Evolutionary conservation across 2,329 filamentous ascomycete species (phyloP), one percentile per base, ranked within the genome.

Genomic region (Epichloe sylvatica): DNA sequence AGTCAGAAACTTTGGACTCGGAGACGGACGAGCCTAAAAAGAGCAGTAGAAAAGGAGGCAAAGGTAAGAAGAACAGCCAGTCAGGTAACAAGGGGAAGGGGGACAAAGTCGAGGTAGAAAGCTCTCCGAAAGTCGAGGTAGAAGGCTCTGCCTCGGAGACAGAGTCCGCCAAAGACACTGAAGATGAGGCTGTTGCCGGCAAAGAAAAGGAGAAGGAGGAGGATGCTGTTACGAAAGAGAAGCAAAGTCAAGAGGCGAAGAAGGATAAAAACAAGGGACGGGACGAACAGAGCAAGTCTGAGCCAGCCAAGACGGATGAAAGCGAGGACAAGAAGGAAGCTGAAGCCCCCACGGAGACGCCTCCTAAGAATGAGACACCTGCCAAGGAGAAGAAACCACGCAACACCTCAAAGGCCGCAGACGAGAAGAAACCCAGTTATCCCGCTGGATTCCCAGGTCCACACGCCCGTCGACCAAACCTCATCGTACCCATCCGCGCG

Each of bases 401-500:
- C 45, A 50, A 37, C 23, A 35, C 40, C 5, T 21, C 35, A 53
- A 54, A 47, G 41, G 37, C 3, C 43, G 17, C 17, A 50, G 52
- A 39, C 43, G 54, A 55, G n/a, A 54, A 56, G 37, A 55, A 55
- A 44, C 46, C 49, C 33, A 54, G 53, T 48, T 64, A 60, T 51
- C 58, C 60, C 37, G 54, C 62, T 49, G 61, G 55, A 15, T 52
- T 61, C 23, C 60, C 62, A 17, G 49, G 50, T 9, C 62, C 65
- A 6, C 57, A 64, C 45, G 56, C 62, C 17, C 66, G 64, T 46
- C 63, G 62, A 4, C 69, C 72, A 0, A 68, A 74, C 42, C 65
- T 73, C 46, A 64, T 80, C 41, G 63, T 73, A 54, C 72, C 74
- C 2, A 63, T 70, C 39, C 67, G 68, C 25, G 66, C 73, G 25